phyloP scores from a whole-genome alignment of 108 stramenopile species.

The Cyclotella sp. region DNA sequence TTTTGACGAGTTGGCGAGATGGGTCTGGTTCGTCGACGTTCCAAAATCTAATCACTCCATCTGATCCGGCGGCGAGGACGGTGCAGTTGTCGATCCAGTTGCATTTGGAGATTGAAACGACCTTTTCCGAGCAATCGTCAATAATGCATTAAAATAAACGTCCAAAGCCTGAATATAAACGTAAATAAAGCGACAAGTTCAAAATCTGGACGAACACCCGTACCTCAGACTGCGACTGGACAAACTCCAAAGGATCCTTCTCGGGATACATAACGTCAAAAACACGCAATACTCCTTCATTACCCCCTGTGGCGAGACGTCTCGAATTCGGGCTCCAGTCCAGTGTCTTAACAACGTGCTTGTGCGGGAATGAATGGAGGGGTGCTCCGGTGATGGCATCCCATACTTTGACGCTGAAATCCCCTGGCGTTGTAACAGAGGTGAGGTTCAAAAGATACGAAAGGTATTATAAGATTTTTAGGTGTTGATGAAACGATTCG shows the following conservation, averaged over 20 bases:
- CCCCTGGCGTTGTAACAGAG: constrained; percentile 54
- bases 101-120: constrained; percentile 71
- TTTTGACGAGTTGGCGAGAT: constrained; percentile 39
- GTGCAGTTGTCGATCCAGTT: constrained; percentile 62
- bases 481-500: no score
- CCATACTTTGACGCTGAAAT: constrained; percentile 88
- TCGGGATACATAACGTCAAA: constrained; percentile 66
- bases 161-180: constrained; percentile 7
- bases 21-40: constrained; percentile 42
- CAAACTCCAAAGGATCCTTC: constrained; percentile 42
- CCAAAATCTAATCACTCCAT: constrained; percentile 81
- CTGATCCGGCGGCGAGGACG: constrained; percentile 65
- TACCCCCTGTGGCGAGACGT: constrained; percentile 91
- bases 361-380: constrained; percentile 84
- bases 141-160: not conserved
- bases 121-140: not conserved
- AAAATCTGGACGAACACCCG: constrained; percentile 7
- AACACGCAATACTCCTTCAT: constrained; percentile 91
- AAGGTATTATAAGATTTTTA: not conserved
- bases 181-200: not conserved
- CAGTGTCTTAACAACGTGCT: constrained; percentile 96
- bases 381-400: constrained; percentile 87
- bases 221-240: constrained; percentile 34
- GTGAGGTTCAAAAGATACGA: not conserved
- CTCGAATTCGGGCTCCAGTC: constrained; percentile 88